Evolutionary conservation across 177 flowering plant species (phyloP), one percentile per base, ranked within the genome.

Genomic region (Vitis hybrid): DNA sequence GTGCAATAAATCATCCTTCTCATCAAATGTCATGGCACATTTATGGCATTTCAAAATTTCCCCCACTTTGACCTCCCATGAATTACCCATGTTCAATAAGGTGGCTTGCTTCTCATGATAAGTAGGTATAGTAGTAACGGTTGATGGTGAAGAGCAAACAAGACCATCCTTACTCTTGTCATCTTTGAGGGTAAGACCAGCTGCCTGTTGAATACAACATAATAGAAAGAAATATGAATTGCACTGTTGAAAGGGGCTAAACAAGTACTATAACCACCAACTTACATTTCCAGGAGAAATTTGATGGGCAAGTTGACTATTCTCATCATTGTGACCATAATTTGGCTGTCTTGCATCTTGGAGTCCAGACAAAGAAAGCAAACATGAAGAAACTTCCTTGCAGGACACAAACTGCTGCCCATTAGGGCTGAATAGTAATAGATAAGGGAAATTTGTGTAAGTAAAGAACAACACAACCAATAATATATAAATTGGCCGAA

Each of bases 311-410:
- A 52, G 65, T 60, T 54, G 56, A 60, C 41, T 56, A 35, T 13
- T 70, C 27, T 70, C 79, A 70, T 61, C 70, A 64, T 58, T 18
- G 2, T 74, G 76, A 60, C 35, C 56, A 77, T 58, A 53, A 58
- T 54, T 64, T 35, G 14, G 64, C 58, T 64, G 75, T 48, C 58
- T 74, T 58, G 65, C 72, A 71, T 76, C 79, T 68, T 81, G 82
- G 27, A 71, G 58, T 69, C 83, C 82, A 72, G 62, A 71, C 67
- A 74, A 30, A 56, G 90, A 85, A 56, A 77, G 81, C 84, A 93
- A 79, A 79, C 87, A 83, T n/a, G 91, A 84, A 54, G 92, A 85
- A 53, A 88, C 86, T 59, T 89, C 93, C 83, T 90, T 90, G 85
- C 87, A 90, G 52, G 95, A 81, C 53, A 67, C 77, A 83, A 91